Evolutionary conservation across 192 early-diverging fungal genomes (phyloP).

Genomic region (Podila verticillata): DNA sequence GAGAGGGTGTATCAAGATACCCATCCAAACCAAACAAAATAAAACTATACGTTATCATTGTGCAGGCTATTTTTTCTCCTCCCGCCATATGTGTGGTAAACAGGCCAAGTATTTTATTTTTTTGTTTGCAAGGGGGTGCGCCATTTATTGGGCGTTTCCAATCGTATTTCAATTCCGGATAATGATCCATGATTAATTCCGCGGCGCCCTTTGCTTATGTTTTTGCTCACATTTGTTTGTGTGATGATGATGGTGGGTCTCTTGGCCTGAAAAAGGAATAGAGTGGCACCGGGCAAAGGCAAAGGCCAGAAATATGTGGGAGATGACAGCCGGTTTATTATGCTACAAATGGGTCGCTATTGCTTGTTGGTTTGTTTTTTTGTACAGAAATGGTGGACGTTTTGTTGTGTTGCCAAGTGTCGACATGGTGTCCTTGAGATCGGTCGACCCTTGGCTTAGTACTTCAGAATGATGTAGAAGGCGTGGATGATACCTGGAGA

Average conservation of each 20-base stretch:
- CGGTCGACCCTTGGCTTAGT: constrained; percentile 11
- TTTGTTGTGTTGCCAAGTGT: not conserved
- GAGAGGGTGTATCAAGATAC: no score
- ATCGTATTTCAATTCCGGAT: no score
- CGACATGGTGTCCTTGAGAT: not conserved
- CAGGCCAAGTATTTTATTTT: no score
- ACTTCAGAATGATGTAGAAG: constrained; percentile 53
- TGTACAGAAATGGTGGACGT: not conserved
- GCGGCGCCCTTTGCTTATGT: not conserved
- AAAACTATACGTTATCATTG: no score
- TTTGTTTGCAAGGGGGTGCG: no score
- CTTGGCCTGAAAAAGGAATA: no score
- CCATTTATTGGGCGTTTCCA: no score
- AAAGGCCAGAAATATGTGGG: not conserved
- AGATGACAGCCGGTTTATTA: not conserved
- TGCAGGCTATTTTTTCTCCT: no score
- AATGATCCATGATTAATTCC: no score
- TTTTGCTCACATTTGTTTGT: not conserved
- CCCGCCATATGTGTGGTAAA: no score
- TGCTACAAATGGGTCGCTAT: constrained; percentile 1
- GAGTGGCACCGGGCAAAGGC: not conserved
- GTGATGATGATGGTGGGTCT: not conserved
- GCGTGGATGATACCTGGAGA: constrained; percentile 51
- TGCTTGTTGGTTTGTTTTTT: not conserved
- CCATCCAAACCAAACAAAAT: no score